Percentiles rank a stretch among this genome's conserved stretches.
Evolutionary conservation across 345 rosid genomes (phyloP).

Genomic region (Eucalyptus caleyi): DNA sequence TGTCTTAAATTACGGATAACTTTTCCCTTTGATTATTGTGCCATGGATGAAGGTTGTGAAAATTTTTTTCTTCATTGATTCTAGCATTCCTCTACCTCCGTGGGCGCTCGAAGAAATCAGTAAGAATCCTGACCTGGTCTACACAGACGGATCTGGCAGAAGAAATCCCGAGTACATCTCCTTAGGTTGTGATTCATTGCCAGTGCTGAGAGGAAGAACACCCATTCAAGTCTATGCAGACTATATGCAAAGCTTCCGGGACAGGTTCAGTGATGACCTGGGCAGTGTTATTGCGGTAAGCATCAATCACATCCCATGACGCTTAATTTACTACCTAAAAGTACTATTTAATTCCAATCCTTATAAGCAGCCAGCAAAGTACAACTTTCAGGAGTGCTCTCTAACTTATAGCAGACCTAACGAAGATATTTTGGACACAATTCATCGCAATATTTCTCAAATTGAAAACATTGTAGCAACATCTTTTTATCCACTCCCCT

Average conservation of each 20-base stretch:
- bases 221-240: conserved; percentile 90
- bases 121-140: conserved; percentile 84
- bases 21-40: neutral
- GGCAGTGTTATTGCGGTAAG: conserved; percentile 77
- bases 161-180: conserved; percentile 90
- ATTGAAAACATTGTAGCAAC: neutral
- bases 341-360: neutral
- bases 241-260: conserved; percentile 89
- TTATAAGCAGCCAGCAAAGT: neutral
- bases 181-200: conserved; percentile 79
- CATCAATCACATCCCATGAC: neutral
- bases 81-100: conserved; percentile 87
- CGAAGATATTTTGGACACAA: neutral
- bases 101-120: conserved; percentile 96
- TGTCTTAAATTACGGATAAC: neutral
- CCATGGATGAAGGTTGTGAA: neutral
- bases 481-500: neutral
- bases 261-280: conserved; percentile 51
- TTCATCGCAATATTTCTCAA: neutral
- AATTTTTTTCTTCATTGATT: neutral
- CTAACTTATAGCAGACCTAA: neutral
- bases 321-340: neutral
- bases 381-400: neutral
- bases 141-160: conserved; percentile 81
- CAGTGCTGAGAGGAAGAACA: conserved; percentile 77